Base-by-base conservation (phyloP, 805 yeast genomes). In the Jamesozyma rosinii region DNA sequence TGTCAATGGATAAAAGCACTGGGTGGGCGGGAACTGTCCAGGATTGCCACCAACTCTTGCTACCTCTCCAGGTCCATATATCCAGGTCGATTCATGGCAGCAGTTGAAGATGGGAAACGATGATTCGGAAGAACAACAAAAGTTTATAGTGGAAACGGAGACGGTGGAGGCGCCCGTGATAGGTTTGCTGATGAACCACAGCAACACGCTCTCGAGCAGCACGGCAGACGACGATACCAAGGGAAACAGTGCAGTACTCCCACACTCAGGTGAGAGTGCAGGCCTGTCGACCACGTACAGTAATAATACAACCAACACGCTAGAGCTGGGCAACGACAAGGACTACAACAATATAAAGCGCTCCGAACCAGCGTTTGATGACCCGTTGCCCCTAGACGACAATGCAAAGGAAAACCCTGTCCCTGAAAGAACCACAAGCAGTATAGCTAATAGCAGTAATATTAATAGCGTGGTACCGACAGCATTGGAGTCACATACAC, bases 71-170 rank as follows among this genome's bases (percentile, higher is more conserved):
- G n/a, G n/a, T n/a, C n/a, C n/a, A n/a, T n/a, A n/a, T n/a, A n/a
- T n/a, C n/a, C n/a, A n/a, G n/a, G n/a, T n/a, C n/a, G n/a, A n/a
- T n/a, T n/a, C n/a, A n/a, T n/a, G n/a, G n/a, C n/a, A n/a, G n/a
- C n/a, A n/a, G n/a, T n/a, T n/a, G n/a, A 24, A 24, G 57, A 53
- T 35, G 61, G 55, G 43, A 51, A 55, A 20, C 5, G 32, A 24
- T 5, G 39, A 37, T 15, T 13, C 31, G 10, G 39, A 37, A 17
- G 39, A 37, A 5, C 40, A 43, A 26, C 38, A 63, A 39, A 57
- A 64, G 19, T 69, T 75, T 69, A 73, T 74, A 24, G 83, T 78
- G 26, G 83, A 77, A 50, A 75, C 81, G 0, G 83, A 78, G 52
- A 76, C 81, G 0, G 81, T 78, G 15, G 72, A 77, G 33, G 71